Evolutionary conservation across 2,329 filamentous ascomycete genomes (phyloP).

Genomic region (Penicillium sp.): DNA sequence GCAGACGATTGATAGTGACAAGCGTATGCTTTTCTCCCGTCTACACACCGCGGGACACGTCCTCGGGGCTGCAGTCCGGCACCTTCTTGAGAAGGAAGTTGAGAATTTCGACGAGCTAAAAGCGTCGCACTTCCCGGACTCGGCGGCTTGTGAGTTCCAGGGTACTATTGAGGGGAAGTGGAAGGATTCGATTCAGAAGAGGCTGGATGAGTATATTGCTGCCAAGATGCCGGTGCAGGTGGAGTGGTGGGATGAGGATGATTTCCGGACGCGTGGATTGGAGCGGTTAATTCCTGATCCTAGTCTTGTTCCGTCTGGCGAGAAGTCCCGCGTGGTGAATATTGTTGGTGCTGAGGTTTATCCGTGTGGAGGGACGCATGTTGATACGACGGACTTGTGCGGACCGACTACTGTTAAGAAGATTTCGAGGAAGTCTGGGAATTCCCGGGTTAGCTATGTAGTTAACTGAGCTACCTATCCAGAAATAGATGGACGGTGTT

Average conservation of each 20-base stretch:
- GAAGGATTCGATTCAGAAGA: constrained; percentile 59
- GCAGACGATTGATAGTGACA: constrained; percentile 58
- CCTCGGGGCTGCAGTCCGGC: constrained; percentile 62
- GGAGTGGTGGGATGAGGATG: constrained; percentile 63
- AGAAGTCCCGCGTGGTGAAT: constrained; percentile 62
- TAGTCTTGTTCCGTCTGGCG: constrained; percentile 43
- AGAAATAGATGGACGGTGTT: not conserved
- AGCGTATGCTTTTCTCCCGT: constrained; percentile 60
- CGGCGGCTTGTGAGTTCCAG: constrained; percentile 63
- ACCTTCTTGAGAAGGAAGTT: constrained; percentile 52
- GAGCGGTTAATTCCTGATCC: constrained; percentile 54
- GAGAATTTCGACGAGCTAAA: constrained; percentile 61
- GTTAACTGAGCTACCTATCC: constrained; percentile 7
- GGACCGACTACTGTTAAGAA: constrained; percentile 61
- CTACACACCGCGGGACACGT: constrained; percentile 72
- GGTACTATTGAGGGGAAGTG: constrained; percentile 62
- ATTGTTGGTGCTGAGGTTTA: constrained; percentile 66
- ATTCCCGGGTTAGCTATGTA: constrained; percentile 53
- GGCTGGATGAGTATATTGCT: constrained; percentile 56
- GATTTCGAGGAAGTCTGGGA: constrained; percentile 61
- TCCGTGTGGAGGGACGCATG: constrained; percentile 72
- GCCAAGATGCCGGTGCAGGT: constrained; percentile 57
- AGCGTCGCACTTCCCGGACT: constrained; percentile 66
- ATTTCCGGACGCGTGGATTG: constrained; percentile 53
- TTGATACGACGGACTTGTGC: constrained; percentile 54